Evolutionary conservation across 306 rosid species (phyloP).

Genomic region (Dalbergia cultrata): DNA sequence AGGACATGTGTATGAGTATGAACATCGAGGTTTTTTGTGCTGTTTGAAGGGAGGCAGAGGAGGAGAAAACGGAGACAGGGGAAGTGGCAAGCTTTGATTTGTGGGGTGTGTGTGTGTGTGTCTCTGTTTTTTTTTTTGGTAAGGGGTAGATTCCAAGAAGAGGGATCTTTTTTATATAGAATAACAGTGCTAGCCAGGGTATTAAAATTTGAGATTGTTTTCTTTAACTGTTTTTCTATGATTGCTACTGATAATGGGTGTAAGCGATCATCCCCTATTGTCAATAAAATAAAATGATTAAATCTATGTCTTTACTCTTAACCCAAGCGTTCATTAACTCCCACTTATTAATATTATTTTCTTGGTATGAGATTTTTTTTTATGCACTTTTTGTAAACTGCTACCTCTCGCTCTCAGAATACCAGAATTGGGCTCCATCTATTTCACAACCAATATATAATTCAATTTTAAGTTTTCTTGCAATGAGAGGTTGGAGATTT

Average conservation of each 20-base stretch:
- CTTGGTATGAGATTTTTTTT: not conserved
- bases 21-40: constrained; percentile 23
- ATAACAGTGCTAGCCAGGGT: not conserved
- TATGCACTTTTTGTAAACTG: not conserved
- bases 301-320: no score
- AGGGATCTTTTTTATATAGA: constrained; percentile 54
- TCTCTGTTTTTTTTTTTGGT: no score
- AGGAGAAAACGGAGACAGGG: not conserved
- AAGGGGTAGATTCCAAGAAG: constrained; percentile 47
- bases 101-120: not conserved
- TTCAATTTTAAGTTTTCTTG: no score
- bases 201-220: not conserved
- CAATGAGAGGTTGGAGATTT: not conserved
- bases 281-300: no score
- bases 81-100: constrained; percentile 39
- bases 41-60: constrained; percentile 8
- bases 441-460: not conserved
- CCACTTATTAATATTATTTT: not conserved
- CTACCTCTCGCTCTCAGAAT: not conserved
- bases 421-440: not conserved
- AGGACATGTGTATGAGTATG: not conserved
- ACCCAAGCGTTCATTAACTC: no score
- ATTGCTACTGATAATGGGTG: not conserved
- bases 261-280: not conserved
- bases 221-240: not conserved